Evolutionary conservation across 768 basidiomycete genomes (phyloP), one percentile per base, ranked within the genome.

Genomic region (Xanthoconium purpureum): DNA sequence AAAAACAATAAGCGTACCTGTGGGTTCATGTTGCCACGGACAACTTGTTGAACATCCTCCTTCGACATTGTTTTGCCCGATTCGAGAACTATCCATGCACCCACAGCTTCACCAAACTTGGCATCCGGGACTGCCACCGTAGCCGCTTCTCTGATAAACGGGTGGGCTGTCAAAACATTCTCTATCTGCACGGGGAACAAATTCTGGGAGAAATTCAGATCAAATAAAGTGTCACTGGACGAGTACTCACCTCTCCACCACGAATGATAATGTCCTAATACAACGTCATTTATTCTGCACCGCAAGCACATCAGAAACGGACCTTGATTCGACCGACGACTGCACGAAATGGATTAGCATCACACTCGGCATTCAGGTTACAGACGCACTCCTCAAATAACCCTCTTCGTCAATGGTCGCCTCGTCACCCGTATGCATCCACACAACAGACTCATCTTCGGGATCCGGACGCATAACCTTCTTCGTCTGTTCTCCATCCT

Each of bases 401-500:
- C 91, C 91, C 51, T 93, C 86, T 50, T 85, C 81, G 61, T 94
- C 91, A 73, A 94, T 79, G 35, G 88, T 84, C 1, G 82, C 90
- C 63, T 91, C 82, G 65, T 94, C 91, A 1, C 91, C 91, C 0
- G 88, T 91, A 69, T 87, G 80, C 84, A 93, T 91, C 91, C 91
- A 93, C 36, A 87, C 62, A 5, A 73, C 80, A 18, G 82, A 85
- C 14, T 76, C 66, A 50, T 81, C 77, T 58, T 83, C 79, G 5
- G 67, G 57, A 47, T 80, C 78, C 6, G 67, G 71, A 53, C 77
- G 78, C 82, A 86, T 87, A 4, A 78, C 85, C 14, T 70, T 63
- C 17, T 67, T 68, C 1, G 90, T 91, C 63, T 90, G 89, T 40
- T 80, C 81, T 42, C 82, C 79, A 61, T 92, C 84, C 24, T 78